Evolutionary conservation across 2,329 filamentous ascomycete genomes (phyloP).

Genomic region (Alternaria dauci): DNA sequence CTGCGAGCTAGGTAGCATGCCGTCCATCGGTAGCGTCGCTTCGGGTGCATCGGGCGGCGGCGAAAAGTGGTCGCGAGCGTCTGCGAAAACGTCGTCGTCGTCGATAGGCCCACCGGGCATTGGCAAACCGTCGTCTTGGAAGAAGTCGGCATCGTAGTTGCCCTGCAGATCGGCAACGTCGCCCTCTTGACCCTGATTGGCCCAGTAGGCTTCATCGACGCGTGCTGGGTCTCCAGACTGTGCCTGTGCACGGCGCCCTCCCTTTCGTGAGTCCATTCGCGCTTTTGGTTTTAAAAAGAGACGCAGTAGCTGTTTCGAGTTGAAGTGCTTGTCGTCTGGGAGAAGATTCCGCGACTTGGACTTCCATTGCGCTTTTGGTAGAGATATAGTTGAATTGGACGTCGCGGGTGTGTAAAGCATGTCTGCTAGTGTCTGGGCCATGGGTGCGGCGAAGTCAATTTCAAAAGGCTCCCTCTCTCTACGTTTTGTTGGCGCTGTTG

Average conservation of each 20-base stretch:
- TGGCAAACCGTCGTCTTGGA: slow-evolving; percentile 83
- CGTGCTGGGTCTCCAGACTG: slow-evolving; percentile 64
- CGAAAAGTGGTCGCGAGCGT: slow-evolving; percentile 81
- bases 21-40: slow-evolving; percentile 36
- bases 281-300: slow-evolving; percentile 96
- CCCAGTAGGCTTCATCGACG: slow-evolving; percentile 97
- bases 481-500: slow-evolving; percentile 67
- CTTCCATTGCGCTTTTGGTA: slow-evolving; percentile 95
- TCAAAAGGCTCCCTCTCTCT: slow-evolving; percentile 98
- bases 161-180: slow-evolving; percentile 70
- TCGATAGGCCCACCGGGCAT: slow-evolving; percentile 70
- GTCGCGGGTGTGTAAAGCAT: slow-evolving; percentile 81
- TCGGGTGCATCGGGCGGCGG: slow-evolving; percentile 63
- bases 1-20: slow-evolving; percentile 63
- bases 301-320: slow-evolving; percentile 85
- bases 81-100: slow-evolving; percentile 76
- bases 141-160: slow-evolving; percentile 97
- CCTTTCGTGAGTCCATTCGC: slow-evolving; percentile 73
- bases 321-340: slow-evolving; percentile 98
- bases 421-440: slow-evolving; percentile 75
- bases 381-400: slow-evolving; percentile 79
- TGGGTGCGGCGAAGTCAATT: slow-evolving; percentile 84
- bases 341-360: slow-evolving; percentile 92
- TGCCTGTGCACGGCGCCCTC: slow-evolving; percentile 39
- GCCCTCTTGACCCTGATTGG: slow-evolving; percentile 58